Percentiles rank a stretch among this genome's conserved stretches.
These are phyloP conservation scores for Lichtheimia hyalospora DNA, from an alignment of 371 early-diverging fungal species.

Conservation along the genomic window DNA sequence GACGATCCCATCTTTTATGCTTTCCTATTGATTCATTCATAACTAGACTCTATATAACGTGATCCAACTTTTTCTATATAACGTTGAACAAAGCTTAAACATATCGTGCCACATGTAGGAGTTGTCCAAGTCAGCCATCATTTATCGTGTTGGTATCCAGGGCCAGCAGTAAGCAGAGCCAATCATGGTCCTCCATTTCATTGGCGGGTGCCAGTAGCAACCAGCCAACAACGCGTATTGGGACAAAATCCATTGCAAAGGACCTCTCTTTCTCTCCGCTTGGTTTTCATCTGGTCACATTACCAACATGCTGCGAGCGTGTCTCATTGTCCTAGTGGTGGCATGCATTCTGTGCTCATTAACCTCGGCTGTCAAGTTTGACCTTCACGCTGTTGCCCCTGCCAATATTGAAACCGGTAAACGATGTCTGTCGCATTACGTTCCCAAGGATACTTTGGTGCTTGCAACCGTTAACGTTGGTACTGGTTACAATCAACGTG, in stretches of 20 bases:
- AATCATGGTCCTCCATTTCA: not conserved
- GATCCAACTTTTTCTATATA: too few relatives aligned
- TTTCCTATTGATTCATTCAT: too few relatives aligned
- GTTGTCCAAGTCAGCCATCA: too few relatives aligned
- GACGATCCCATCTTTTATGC: too few relatives aligned
- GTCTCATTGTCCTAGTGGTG: constrained; percentile 7
- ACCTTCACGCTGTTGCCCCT: constrained; percentile 56
- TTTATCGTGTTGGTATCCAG: too few relatives aligned
- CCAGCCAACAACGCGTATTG: not conserved
- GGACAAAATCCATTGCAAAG: not conserved
- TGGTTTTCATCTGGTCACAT: not conserved
- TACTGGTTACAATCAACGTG: constrained; percentile 67
- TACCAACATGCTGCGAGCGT: constrained; percentile 5
- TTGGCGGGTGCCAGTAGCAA: not conserved
- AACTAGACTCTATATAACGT: too few relatives aligned
- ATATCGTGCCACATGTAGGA: too few relatives aligned
- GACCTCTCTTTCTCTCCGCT: not conserved
- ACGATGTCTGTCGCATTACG: constrained; percentile 77
- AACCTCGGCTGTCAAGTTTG: constrained; percentile 71
- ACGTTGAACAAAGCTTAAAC: too few relatives aligned
- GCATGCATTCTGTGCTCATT: not conserved
- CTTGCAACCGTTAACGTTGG: constrained; percentile 69
- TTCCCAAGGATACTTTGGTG: constrained; percentile 71
- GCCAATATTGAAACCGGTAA: constrained; percentile 30
- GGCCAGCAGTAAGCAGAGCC: not conserved